Base-by-base conservation (phyloP, 208 protist genomes). In the Leishmania mexicana region DNA sequence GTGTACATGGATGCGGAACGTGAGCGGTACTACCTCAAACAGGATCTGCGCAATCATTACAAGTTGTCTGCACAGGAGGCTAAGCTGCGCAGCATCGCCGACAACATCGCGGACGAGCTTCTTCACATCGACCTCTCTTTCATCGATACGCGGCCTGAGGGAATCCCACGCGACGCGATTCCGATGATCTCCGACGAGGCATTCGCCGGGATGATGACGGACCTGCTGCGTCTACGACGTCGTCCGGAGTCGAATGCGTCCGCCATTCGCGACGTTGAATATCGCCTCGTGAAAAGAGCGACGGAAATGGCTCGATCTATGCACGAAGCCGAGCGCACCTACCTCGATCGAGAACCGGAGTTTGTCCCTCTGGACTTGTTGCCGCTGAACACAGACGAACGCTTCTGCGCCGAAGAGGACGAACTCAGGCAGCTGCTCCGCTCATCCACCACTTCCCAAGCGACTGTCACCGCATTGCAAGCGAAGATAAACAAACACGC, bases 41-140 rank as follows among this genome's bases (percentile, higher is more conserved):
- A 87, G 42, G 90, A 96, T 72, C 90, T 87, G 21, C 83, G 91
- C 19, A 96, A 94, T 80, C 78, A 68, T 10, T 83, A 83, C 79
- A 91, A 92, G 75, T 79, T 94, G 10, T 53, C 42, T 8, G n/a
- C 60, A 24, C 78, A 89, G 49, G 90, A 96, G 78, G 83, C 82
- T 15, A 51, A 83, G 51, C 78, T 94, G 64, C 84, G 87, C 42
- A n/a, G 42, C 11, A 77, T 88, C 19, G 89, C 87, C 28, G 81
- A 91, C 54, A 71, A 49, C 0, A 74, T 89, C 1, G 75, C 74
- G 1, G 83, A 78, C 51, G 49, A 47, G 19, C 10, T 53, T 8
- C 3, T 38, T 1, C 78, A 38, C 38, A 67, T 73, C 64, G 80
- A 83, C 45, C 45, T 93, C 8, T 62, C 86, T 31, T 91, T 90